A percentile compares a stretch with the other conserved stretches of the same genome.
Conservation (phyloP, 345 rosid species). For the Acer negundo region DNA sequence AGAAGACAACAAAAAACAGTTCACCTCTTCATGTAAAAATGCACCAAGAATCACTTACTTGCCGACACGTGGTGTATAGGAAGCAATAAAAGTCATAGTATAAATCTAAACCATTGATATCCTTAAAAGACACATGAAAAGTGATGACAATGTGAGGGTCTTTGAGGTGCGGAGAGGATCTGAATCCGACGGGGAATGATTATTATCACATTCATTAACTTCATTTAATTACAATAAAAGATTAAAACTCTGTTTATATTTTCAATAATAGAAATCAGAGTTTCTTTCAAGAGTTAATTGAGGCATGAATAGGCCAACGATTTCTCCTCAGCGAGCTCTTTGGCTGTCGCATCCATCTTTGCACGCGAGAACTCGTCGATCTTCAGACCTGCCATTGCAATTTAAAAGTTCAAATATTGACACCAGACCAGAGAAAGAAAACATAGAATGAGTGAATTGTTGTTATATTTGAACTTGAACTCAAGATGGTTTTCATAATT, state of each 20-base stretch:
- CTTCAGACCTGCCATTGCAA: constrained; percentile 47
- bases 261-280: background rate
- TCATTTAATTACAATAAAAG: too few relatives aligned
- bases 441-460: background rate
- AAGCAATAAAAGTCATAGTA: too few relatives aligned
- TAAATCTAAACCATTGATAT: too few relatives aligned
- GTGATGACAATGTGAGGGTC: too few relatives aligned
- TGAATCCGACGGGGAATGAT: too few relatives aligned
- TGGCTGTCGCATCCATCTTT: constrained; percentile 76
- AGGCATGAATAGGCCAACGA: constrained; percentile 63
- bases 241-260: constrained; percentile 24
- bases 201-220: too few relatives aligned
- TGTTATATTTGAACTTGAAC: background rate
- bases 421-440: background rate
- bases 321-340: constrained; percentile 81
- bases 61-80: too few relatives aligned
- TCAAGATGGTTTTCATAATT: background rate
- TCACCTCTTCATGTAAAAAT: too few relatives aligned
- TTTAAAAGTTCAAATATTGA: background rate
- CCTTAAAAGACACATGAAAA: too few relatives aligned
- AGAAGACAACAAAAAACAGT: too few relatives aligned
- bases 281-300: constrained; percentile 23
- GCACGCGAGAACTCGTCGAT: constrained; percentile 69
- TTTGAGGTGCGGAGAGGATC: too few relatives aligned
- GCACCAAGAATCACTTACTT: too few relatives aligned